Conservation (phyloP, 768 basidiomycete species). For the Suillus spraguei region DNA sequence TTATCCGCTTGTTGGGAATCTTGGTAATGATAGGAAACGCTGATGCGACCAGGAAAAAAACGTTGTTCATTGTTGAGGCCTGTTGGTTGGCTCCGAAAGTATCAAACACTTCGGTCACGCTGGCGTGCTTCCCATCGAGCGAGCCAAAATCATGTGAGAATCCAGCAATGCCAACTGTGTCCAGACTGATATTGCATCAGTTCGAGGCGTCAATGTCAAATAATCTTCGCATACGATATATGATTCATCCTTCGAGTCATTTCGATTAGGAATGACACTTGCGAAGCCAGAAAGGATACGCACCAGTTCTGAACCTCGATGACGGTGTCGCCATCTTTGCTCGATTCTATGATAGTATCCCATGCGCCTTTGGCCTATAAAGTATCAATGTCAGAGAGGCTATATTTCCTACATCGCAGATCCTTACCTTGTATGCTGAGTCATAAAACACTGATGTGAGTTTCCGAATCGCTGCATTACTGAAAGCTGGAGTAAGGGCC, state of each 20-base stretch:
- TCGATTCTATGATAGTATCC: slow-evolving; percentile 29
- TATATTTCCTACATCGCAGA: background rate
- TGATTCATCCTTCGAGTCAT: slow-evolving; percentile 33
- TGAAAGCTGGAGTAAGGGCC: slow-evolving; percentile 43
- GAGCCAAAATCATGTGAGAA: slow-evolving; percentile 61
- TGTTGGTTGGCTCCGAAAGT: slow-evolving; percentile 28
- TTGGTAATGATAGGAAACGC: background rate
- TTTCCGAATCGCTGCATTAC: slow-evolving; percentile 40
- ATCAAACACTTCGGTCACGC: slow-evolving; percentile 45
- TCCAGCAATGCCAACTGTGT: slow-evolving; percentile 59
- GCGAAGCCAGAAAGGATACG: background rate
- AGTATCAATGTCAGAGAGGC: background rate
- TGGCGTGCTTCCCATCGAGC: slow-evolving; percentile 47
- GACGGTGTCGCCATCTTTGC: slow-evolving; percentile 22
- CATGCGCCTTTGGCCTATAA: slow-evolving; percentile 33
- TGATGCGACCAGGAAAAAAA: slow-evolving; percentile 5
- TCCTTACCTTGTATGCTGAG: slow-evolving; percentile 43
- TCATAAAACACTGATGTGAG: slow-evolving; percentile 42
- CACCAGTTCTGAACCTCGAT: slow-evolving; percentile 41
- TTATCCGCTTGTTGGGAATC: background rate
- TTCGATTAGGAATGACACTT: background rate
- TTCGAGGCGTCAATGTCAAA: background rate
- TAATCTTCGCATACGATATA: slow-evolving; percentile 30
- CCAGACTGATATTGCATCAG: slow-evolving; percentile 41
- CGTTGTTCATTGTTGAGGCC: slow-evolving; percentile 28